phyloP scores from a whole-genome alignment of 78 protist species.

The Dictyostelium citrinum region DNA sequence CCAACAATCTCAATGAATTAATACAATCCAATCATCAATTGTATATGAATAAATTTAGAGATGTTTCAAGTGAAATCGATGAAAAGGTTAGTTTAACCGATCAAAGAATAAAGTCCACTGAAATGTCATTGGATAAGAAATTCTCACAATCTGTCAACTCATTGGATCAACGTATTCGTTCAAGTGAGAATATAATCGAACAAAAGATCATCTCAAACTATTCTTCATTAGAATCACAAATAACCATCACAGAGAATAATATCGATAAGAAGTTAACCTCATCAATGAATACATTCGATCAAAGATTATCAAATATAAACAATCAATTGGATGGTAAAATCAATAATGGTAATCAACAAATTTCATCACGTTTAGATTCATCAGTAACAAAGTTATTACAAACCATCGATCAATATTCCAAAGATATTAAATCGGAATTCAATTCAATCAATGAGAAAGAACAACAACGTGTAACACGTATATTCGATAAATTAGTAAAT shows the following conservation, averaged over 20 bases:
- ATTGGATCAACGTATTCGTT: background rate
- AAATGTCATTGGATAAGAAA: constrained; percentile 30
- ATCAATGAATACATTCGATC: constrained; percentile 9
- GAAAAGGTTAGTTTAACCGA: background rate
- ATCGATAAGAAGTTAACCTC: constrained; percentile 25
- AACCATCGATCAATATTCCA: constrained; percentile 4
- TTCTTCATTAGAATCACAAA: constrained; percentile 13
- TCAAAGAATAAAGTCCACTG: constrained; percentile 7
- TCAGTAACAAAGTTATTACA: constrained; percentile 2
- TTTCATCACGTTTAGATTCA: constrained; percentile 33
- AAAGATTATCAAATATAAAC: background rate
- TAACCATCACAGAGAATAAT: constrained; percentile 1
- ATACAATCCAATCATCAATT: constrained; percentile 26
- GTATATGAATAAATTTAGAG: constrained; percentile 4
- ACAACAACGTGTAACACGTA: background rate
- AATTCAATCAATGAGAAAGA: constrained; percentile 5
- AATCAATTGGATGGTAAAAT: constrained; percentile 21
- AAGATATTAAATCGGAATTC: constrained; percentile 24
- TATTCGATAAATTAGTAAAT: background rate
- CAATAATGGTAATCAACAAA: background rate
- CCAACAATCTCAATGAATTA: background rate
- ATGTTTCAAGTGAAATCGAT: background rate
- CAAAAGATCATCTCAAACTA: background rate
- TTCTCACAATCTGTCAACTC: background rate
- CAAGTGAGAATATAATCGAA: constrained; percentile 1